Percentiles rank a stretch among this genome's conserved stretches.
These are phyloP conservation scores for Candida xyloterini DNA, from an alignment of 805 yeast species.

Conservation along the genomic window DNA sequence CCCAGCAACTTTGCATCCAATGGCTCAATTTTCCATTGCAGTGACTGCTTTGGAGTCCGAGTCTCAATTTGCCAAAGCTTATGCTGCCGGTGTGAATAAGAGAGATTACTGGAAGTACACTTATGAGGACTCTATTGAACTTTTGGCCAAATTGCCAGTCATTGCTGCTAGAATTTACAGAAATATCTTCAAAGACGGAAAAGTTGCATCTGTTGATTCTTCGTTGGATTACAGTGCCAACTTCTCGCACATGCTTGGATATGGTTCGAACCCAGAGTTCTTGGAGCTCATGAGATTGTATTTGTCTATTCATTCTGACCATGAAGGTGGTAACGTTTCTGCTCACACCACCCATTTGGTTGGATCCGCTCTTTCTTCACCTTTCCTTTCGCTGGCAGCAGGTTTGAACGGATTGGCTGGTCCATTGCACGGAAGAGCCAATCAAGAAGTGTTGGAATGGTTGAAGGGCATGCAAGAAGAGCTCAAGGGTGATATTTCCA, in stretches of 20 bases:
- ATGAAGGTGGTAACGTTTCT: slow-evolving; percentile 87
- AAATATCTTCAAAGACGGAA: slow-evolving; percentile 81
- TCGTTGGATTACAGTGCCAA: slow-evolving; percentile 66
- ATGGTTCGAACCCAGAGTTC: slow-evolving; percentile 62
- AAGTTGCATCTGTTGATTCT: slow-evolving; percentile 48
- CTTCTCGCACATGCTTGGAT: slow-evolving; percentile 56
- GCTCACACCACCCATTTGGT: slow-evolving; percentile 86
- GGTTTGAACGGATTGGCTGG: slow-evolving; percentile 86
- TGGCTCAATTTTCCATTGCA: slow-evolving; percentile 87
- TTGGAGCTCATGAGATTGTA: slow-evolving; percentile 78
- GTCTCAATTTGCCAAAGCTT: slow-evolving; percentile 81
- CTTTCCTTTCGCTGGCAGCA: slow-evolving; percentile 74
- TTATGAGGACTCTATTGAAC: slow-evolving; percentile 75
- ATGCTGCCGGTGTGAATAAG: slow-evolving; percentile 79
- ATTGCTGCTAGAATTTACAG: slow-evolving; percentile 83
- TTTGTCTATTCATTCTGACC: slow-evolving; percentile 80
- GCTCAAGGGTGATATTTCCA: slow-evolving; percentile 67
- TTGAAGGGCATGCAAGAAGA: slow-evolving; percentile 62
- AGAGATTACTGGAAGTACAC: slow-evolving; percentile 82
- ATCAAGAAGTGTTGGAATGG: slow-evolving; percentile 86
- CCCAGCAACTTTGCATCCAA: slow-evolving; percentile 78
- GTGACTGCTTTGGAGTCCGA: slow-evolving; percentile 78
- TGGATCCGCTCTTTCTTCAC: slow-evolving; percentile 78
- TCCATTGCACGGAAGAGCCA: slow-evolving; percentile 85
- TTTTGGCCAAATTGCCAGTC: slow-evolving; percentile 76